Evolutionary conservation across 1,139 yeast genomes (phyloP).

Genomic region (Maudiozyma humilis): DNA sequence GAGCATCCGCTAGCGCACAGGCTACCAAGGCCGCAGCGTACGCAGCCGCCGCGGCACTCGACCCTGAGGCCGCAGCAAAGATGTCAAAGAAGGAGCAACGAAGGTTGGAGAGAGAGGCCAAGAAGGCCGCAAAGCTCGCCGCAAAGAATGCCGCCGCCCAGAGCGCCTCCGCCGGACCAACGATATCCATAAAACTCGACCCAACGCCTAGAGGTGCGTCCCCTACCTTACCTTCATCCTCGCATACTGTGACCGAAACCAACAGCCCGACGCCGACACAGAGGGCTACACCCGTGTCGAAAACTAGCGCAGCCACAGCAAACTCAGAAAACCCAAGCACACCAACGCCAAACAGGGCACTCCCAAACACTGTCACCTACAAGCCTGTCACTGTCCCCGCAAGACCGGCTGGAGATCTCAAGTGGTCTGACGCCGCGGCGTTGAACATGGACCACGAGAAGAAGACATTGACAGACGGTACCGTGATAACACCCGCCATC

Average conservation of each 20-base stretch:
- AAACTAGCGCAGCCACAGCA: constrained; percentile 6
- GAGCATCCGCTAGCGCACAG: constrained; percentile 2
- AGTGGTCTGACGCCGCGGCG: constrained; percentile 58
- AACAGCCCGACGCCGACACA: constrained; percentile 7
- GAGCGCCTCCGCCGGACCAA: constrained; percentile 18
- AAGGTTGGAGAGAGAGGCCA: constrained; percentile 31
- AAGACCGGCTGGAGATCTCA: constrained; percentile 54
- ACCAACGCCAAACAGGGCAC: constrained; percentile 24
- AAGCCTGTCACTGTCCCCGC: constrained; percentile 64
- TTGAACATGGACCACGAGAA: constrained; percentile 24
- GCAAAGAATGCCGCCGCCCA: constrained; percentile 28
- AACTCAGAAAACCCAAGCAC: constrained; percentile 24
- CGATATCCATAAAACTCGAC: constrained; percentile 13
- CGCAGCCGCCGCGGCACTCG: not conserved
- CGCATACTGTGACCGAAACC: constrained; percentile 1
- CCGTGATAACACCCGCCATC: constrained; percentile 9
- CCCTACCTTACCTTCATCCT: constrained; percentile 7
- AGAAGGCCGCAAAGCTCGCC: constrained; percentile 28
- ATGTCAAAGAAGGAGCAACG: constrained; percentile 31
- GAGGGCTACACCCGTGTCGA: constrained; percentile 4
- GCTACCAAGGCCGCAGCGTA: not conserved
- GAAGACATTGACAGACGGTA: constrained; percentile 10
- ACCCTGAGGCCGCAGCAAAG: constrained; percentile 11
- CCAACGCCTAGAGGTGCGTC: constrained; percentile 11
- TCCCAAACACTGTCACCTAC: constrained; percentile 38